These are phyloP conservation scores for Miamiensis avidus DNA, from an alignment of 169 alveolate species.

Conservation along the genomic window DNA sequence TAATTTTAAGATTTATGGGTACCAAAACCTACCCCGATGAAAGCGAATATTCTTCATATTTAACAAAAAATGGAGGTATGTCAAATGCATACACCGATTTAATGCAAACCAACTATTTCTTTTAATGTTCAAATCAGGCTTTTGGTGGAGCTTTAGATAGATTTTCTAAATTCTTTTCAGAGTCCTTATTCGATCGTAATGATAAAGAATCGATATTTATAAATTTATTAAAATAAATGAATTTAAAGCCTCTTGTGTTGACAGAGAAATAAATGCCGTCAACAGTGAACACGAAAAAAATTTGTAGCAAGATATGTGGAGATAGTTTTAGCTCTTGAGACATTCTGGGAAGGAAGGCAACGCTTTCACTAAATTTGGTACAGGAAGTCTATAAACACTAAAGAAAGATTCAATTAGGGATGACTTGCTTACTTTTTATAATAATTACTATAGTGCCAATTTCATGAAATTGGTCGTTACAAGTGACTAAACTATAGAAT, in stretches of 20 bases:
- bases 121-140: constrained; percentile 83
- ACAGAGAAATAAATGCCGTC: constrained; percentile 88
- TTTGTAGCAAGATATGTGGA: constrained; percentile 79
- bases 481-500: constrained; percentile 55
- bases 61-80: constrained; percentile 87
- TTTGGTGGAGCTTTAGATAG: constrained; percentile 89
- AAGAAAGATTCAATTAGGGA: constrained; percentile 72
- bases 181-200: constrained; percentile 83
- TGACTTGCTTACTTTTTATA: constrained; percentile 66
- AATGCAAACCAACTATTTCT: constrained; percentile 86
- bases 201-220: constrained; percentile 72
- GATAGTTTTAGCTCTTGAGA: constrained; percentile 43
- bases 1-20: no score
- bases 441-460: constrained; percentile 77
- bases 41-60: constrained; percentile 79
- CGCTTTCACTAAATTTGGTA: constrained; percentile 60
- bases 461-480: constrained; percentile 69
- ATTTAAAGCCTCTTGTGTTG: no score
- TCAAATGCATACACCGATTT: constrained; percentile 90
- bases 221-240: constrained; percentile 88
- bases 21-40: constrained; percentile 90
- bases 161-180: constrained; percentile 86
- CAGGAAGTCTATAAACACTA: constrained; percentile 79
- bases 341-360: constrained; percentile 24
- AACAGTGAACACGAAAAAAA: constrained; percentile 90